These are phyloP conservation scores for Thalassiosira livingstoniorum DNA, from an alignment of 352 stramenopile genomes.

Conservation along the genomic window DNA sequence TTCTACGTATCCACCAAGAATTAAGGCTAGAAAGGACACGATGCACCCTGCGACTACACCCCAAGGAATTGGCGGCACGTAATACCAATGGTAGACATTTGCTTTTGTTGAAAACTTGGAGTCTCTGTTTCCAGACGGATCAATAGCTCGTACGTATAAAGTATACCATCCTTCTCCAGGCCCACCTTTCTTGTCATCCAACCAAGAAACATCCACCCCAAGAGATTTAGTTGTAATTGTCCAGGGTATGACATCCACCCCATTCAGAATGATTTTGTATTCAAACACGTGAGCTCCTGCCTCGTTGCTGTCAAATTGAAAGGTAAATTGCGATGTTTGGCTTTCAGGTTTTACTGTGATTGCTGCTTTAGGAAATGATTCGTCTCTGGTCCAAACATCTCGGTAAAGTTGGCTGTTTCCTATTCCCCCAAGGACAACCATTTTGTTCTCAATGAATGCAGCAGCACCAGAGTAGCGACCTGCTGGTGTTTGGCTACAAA, in stretches of 20 bases:
- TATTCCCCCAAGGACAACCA: constrained; percentile 67
- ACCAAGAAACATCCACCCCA: constrained; percentile 76
- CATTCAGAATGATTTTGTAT: constrained; percentile 90
- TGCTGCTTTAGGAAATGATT: constrained; percentile 55
- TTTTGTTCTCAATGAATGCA: constrained; percentile 62
- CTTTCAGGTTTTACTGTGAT: constrained; percentile 69
- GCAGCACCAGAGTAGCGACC: constrained; percentile 45
- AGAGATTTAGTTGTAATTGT: constrained; percentile 62
- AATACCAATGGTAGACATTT: constrained; percentile 94
- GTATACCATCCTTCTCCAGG: constrained; percentile 89
- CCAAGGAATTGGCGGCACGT: constrained; percentile 91
- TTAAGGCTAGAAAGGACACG: constrained; percentile 85
- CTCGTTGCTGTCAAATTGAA: constrained; percentile 91
- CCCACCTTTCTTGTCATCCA: constrained; percentile 82
- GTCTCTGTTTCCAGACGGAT: constrained; percentile 94
- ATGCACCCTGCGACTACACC: constrained; percentile 88
- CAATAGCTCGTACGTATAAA: constrained; percentile 88
- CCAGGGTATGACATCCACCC: constrained; percentile 85
- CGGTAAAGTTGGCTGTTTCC: constrained; percentile 48
- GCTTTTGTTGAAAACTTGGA: constrained; percentile 85
- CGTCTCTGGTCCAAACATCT: constrained; percentile 67
- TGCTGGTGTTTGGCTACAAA: constrained; percentile 63
- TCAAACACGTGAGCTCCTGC: constrained; percentile 90
- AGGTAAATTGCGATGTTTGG: constrained; percentile 85
- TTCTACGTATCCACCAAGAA: constrained; percentile 90